Base-by-base conservation (phyloP, 179 eudicot genomes). In the Patellifolia procumbens region DNA sequence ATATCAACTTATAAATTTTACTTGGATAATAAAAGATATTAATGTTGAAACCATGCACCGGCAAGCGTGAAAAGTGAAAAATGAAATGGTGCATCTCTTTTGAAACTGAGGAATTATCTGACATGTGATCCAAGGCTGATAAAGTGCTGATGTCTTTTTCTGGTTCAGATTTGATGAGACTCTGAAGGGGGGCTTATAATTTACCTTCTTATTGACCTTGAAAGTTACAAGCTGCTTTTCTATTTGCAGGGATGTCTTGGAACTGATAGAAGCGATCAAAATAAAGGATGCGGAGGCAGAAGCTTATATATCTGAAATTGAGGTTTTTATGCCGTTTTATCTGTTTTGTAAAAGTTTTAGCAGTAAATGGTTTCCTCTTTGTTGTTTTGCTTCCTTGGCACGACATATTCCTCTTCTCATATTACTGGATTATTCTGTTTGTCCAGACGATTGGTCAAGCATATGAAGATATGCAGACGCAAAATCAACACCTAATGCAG, bases 401-500 rank as follows among this genome's bases (percentile, higher is more conserved):
- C n/a, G 48, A n/a, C 51, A 31, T 68, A 3, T 70, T 28, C 70
- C 31, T 46, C 4, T 4, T 46, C 74, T 63, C 31, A 53, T 68
- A 53, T 29, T 79, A n/a, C 76, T 67, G 39, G 26, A 34, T 69
- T 46, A 55, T 7, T 67, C 53, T 74, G 24, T 56, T 51, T 68
- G 17, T 79, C 64, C 84, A 94, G 97, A 91, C 96, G 37, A 92
- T 94, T 78, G 98, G 98, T 80, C 98, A 94, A 91, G 98, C 98
- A 60, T 94, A 92, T 69, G 98, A 94, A 85, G 98, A 94, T 82
- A 94, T 94, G 98, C 97, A 94, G 88, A 87, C 94, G 10, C 98
- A 94, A 76, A 89, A 94, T 83, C 94, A 91, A 73, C 96, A 83
- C 81, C 82, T 94, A 45, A 70, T 91, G 86, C 91, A 85, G 90